Evolutionary conservation across 2,329 filamentous ascomycete genomes (phyloP).

Genomic region (Fusarium keratoplasticum): DNA sequence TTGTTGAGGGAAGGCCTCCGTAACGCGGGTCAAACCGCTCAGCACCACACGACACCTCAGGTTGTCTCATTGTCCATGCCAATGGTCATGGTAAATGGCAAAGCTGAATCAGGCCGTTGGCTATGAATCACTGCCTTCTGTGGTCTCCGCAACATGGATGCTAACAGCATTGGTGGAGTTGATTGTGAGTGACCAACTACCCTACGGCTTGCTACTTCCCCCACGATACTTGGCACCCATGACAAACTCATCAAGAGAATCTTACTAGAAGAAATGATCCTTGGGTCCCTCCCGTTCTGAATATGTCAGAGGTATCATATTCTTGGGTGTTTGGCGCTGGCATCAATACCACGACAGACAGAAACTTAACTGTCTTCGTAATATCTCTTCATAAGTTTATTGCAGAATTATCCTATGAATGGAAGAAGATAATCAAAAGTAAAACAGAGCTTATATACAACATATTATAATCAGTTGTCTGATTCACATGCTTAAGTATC

Average conservation of each 20-base stretch:
- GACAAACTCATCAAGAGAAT: neutral
- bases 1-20: neutral
- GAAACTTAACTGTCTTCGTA: neutral
- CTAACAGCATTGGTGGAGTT: neutral
- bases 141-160: neutral
- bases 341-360: neutral
- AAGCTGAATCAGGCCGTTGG: neutral
- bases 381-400: neutral
- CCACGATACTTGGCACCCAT: neutral
- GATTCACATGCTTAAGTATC: neutral
- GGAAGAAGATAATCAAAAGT: neutral
- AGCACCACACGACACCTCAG: too few relatives aligned
- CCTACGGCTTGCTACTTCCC: neutral
- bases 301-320: neutral
- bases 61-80: too few relatives aligned
- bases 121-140: neutral
- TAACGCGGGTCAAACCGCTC: too few relatives aligned
- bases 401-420: neutral
- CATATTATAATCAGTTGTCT: neutral
- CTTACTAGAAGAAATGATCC: neutral
- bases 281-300: neutral
- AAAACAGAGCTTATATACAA: neutral
- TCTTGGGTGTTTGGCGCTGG: neutral
- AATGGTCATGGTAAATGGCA: too few relatives aligned
- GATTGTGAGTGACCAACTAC: neutral